Evolutionary conservation across 2,329 filamentous ascomycete species (phyloP).

Genomic region (Trichophyton rubrum): DNA sequence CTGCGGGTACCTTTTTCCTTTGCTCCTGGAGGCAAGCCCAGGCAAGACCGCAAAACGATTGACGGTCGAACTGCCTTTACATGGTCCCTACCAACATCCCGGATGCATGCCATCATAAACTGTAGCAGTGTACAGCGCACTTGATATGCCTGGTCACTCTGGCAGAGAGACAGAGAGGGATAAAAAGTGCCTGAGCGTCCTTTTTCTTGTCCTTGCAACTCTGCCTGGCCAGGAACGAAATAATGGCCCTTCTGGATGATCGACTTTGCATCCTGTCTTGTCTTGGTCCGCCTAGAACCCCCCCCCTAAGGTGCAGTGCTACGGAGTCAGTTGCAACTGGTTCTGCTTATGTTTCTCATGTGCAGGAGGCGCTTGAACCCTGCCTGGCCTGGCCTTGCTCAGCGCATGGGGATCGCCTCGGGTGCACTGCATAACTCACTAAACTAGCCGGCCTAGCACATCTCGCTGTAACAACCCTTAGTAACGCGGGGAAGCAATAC

Average conservation of each 20-base stretch:
- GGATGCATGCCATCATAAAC: neutral
- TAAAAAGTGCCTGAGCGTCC: neutral
- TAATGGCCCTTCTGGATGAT: neutral
- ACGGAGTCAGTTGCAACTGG: too few species aligned
- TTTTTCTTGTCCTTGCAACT: neutral
- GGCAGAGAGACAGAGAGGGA: too few species aligned
- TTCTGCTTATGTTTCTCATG: neutral
- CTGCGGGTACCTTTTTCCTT: neutral
- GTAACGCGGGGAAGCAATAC: constrained; percentile 1
- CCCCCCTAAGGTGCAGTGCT: neutral
- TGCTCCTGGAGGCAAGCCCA: too few species aligned
- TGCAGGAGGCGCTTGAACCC: neutral
- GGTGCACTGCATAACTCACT: neutral
- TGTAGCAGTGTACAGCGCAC: neutral
- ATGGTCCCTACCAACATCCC: neutral
- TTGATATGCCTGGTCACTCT: neutral
- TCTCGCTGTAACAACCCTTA: neutral
- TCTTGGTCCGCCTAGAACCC: neutral
- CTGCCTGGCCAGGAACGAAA: neutral
- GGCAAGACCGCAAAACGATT: neutral
- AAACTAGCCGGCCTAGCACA: too few species aligned
- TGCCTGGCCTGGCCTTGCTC: neutral
- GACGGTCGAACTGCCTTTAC: neutral
- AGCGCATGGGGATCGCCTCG: neutral
- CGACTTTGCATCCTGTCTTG: neutral